Evolutionary conservation across 1,139 yeast species (phyloP), one percentile per base, ranked within the genome.

Genomic region (Magnusiomyces paraingens): DNA sequence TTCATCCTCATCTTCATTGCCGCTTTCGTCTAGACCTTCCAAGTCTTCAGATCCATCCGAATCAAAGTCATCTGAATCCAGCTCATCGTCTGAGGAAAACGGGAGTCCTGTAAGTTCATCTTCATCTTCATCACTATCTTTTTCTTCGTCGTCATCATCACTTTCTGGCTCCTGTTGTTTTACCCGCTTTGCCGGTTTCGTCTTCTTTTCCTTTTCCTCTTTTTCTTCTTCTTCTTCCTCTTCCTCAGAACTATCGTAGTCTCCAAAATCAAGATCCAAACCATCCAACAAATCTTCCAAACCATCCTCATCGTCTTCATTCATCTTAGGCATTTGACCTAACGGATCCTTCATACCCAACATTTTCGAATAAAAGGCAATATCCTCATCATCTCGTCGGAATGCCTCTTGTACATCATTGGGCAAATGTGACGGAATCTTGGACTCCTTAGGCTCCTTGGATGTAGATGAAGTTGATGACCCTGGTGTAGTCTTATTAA

Each of bases 341-440:
- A 76, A 67, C 53, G 81, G 80, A 18, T 77, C 72, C 62, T 84
- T 86, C 61, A 86, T 67, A 1, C 95, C 95, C 18, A 91, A 74
- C 62, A 86, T 84, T 59, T 85, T 86, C 3, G 96, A 93, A 66
- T 89, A 91, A 65, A 83, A 89, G 26, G 79, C 82, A 70, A 89
- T 82, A 49, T 91, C 96, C 52, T 81, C 82, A 55, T 88, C 94
- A 62, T 88, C 95, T 43, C 26, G 26, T 17, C 40, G 36, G 40
- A 57, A 54, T 40, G 42, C 44, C 22, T 50, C 51, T 41, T 49
- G 42, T 50, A 57, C 57, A 47, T 55, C 50, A 43, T 54, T 47
- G 3, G 54, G 46, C 10, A 51, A 29, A 20, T 36, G 20, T 20
- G 38, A 26, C 14, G 47, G 47, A 26, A 44, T 22, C 36, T n/a